Base-by-base conservation (phyloP, 305 asterid species). In the Fraxinus baroniana region DNA sequence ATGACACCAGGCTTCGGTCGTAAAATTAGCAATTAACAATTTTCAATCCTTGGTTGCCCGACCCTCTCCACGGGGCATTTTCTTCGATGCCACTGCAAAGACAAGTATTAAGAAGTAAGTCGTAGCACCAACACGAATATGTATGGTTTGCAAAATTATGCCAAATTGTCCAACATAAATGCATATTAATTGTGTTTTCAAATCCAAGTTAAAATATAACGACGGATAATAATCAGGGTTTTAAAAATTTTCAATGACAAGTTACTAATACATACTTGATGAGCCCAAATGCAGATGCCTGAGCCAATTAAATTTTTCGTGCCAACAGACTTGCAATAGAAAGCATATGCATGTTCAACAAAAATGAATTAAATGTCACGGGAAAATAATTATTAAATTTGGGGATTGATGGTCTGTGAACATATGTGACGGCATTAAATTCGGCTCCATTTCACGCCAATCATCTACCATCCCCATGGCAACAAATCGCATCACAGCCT, bases 1-100 rank as follows among this genome's bases (percentile, higher is more conserved):
- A 77, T 24, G 8, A 33, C 72, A 52, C 64, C n/a, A 18, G 41
- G 13, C 24, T 77, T 35, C 72, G 2, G 26, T 28, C 30, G 15
- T 22, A 30, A 32, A 24, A 10, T 66, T 10, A 26, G 74, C 3
- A 66, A 66, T 26, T 7, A 24, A 66, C 32, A 36, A 41, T 18
- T 52, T 32, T 88, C 87, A 88, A 78, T 88, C 93, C 89, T 89
- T 89, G 12, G 83, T 39, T 22, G 97, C 92, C n/a, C 93, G 92
- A 75, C 99, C 99, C 84, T 80, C 93, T 39, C 97, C 99, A 18
- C 98, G 97, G 70, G 98, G 99, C 98, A 95, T 94, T 86, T 95
- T 94, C 96, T 95, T 95, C 46, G 94, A 85, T 18, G 74, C 87
- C 79, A 80, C 98, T 92, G 93, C 86, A 90, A 20, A 83, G 74